A percentile compares a stretch with the other conserved stretches of the same genome.
These are phyloP conservation scores for Trifolium repens DNA, from an alignment of 306 rosid species.

Conservation along the genomic window DNA sequence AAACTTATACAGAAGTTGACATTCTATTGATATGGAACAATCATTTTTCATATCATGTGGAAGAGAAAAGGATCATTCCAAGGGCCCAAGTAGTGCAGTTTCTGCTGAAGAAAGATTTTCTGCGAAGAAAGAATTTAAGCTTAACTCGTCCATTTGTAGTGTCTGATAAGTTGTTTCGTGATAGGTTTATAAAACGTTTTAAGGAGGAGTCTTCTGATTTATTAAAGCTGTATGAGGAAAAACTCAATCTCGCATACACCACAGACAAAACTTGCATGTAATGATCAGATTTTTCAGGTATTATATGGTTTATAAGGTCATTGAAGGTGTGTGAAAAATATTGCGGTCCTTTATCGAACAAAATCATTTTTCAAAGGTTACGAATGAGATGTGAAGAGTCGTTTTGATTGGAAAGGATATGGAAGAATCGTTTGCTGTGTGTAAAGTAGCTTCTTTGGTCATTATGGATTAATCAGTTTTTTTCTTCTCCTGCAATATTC, in stretches of 20 bases:
- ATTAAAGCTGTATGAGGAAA: neutral
- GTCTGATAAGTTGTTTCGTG: slow-evolving; percentile 6
- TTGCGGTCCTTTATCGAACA: too few species aligned
- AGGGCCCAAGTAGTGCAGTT: slow-evolving; percentile 41
- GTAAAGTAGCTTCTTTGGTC: neutral
- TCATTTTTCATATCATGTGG: too few species aligned
- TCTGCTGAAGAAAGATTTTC: slow-evolving; percentile 45
- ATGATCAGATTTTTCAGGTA: neutral
- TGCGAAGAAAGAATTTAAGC: slow-evolving; percentile 10
- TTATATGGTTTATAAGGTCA: too few species aligned
- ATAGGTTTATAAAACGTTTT: slow-evolving; percentile 29
- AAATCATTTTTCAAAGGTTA: too few species aligned
- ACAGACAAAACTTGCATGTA: neutral
- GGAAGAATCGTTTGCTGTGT: neutral
- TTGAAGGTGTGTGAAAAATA: too few species aligned
- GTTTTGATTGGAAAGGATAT: neutral
- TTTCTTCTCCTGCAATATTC: neutral
- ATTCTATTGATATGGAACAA: too few species aligned
- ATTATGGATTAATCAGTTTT: neutral
- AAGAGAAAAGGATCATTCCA: slow-evolving; percentile 44
- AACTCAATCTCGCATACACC: neutral
- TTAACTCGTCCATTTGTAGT: neutral
- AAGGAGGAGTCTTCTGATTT: neutral
- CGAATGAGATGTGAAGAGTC: too few species aligned
- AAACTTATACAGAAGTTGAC: too few species aligned